phyloP scores from a whole-genome alignment of 2,329 filamentous ascomycete species.

The Fusarium coicis region DNA sequence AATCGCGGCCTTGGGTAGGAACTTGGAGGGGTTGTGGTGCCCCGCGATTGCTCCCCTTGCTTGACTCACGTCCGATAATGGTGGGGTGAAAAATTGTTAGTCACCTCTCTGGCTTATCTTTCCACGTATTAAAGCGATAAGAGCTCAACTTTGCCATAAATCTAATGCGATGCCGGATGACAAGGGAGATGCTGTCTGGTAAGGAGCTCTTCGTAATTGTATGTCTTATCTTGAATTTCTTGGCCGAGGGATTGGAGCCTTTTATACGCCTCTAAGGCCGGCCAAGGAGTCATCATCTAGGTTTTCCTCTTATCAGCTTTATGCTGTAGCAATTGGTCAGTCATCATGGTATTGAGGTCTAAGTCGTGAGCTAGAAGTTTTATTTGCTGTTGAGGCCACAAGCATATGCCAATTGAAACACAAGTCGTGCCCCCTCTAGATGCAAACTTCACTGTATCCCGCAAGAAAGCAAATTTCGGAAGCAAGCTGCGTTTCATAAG shows the following conservation, averaged over 20 bases:
- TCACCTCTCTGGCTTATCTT: slow-evolving; percentile 26
- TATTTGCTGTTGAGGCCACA: too few species aligned
- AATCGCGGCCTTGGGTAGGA: slow-evolving; percentile 20
- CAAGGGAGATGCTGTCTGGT: background rate
- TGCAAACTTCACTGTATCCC: background rate
- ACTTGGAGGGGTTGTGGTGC: slow-evolving; percentile 31
- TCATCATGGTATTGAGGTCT: too few species aligned
- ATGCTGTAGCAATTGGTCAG: too few species aligned
- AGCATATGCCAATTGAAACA: background rate
- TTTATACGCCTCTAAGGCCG: too few species aligned
- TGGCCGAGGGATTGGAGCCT: too few species aligned
- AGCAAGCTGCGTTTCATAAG: background rate
- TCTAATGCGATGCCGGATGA: background rate
- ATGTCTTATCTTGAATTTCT: background rate
- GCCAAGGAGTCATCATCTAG: too few species aligned
- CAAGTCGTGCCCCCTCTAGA: too few species aligned
- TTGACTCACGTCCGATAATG: slow-evolving; percentile 38
- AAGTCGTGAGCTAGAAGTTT: too few species aligned
- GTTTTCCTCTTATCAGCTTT: too few species aligned
- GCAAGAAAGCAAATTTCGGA: background rate
- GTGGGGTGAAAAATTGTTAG: slow-evolving; percentile 38
- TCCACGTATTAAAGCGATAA: slow-evolving; percentile 11
- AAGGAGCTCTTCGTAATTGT: background rate
- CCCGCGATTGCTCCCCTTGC: slow-evolving; percentile 33
- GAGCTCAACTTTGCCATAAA: background rate